Conservation (phyloP, 2,329 filamentous ascomycete species). For the Cladorrhinum sp. region DNA sequence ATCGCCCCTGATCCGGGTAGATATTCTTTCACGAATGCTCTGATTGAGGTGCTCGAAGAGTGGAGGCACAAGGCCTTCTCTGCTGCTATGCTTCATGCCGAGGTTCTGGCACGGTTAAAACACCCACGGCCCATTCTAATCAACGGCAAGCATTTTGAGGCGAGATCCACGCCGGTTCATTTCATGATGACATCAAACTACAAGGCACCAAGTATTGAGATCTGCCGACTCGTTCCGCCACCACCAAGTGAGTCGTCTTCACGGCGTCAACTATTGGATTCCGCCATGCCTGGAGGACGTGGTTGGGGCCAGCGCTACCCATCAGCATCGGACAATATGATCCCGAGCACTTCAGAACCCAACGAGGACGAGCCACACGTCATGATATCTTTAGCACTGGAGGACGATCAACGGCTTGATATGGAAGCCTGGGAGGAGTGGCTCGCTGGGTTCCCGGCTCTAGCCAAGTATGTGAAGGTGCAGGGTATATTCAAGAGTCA, state of each 20-base stretch:
- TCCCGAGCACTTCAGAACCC: slow-evolving; percentile 38
- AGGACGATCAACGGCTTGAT: slow-evolving; percentile 55
- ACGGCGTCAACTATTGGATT: slow-evolving; percentile 9
- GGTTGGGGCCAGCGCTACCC: slow-evolving; percentile 12
- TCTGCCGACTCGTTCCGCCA: slow-evolving; percentile 41
- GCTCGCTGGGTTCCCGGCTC: slow-evolving; percentile 53
- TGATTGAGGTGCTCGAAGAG: slow-evolving; percentile 58
- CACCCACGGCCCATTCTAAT: slow-evolving; percentile 56
- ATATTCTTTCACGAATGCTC: slow-evolving; percentile 57
- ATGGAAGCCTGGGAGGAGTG: slow-evolving; percentile 59
- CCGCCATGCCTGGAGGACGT: slow-evolving; percentile 17
- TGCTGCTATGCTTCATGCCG: slow-evolving; percentile 59
- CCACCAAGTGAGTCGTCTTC: slow-evolving; percentile 29
- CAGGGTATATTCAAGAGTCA: slow-evolving; percentile 62
- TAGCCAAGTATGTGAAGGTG: slow-evolving; percentile 59
- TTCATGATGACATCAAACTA: slow-evolving; percentile 64
- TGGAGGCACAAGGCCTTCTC: slow-evolving; percentile 55
- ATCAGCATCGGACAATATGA: slow-evolving; percentile 13
- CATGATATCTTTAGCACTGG: slow-evolving; percentile 58
- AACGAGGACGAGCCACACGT: slow-evolving; percentile 58
- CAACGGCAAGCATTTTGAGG: slow-evolving; percentile 57
- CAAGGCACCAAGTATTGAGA: slow-evolving; percentile 56
- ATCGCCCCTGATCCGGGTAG: slow-evolving; percentile 58
- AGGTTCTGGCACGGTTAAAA: slow-evolving; percentile 58
- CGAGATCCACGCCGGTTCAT: slow-evolving; percentile 57